Conservation (phyloP, 306 rosid species). For the Pachyrhizus erosus region DNA sequence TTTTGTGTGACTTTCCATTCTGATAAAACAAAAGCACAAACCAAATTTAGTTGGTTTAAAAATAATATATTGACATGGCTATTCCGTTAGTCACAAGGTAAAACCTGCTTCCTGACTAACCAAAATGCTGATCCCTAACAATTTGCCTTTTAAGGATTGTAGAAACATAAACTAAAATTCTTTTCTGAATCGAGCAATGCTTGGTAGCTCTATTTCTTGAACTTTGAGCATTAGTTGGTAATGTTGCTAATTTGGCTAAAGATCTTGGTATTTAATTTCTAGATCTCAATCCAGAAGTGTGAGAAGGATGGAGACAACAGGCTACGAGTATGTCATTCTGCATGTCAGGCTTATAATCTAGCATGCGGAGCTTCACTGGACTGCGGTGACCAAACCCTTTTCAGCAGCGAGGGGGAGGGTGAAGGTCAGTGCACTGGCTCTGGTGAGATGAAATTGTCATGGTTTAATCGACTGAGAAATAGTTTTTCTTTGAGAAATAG, state of each 20-base stretch:
- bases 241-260: slow-evolving; percentile 34
- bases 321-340: slow-evolving; percentile 92
- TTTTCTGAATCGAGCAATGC: not conserved
- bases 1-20: slow-evolving; percentile 22
- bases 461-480: slow-evolving; percentile 63
- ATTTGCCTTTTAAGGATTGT: slow-evolving; percentile 11
- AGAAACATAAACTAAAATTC: slow-evolving; percentile 1
- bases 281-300: slow-evolving; percentile 96
- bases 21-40: slow-evolving; percentile 20
- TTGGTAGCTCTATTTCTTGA: slow-evolving; percentile 11
- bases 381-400: slow-evolving; percentile 92
- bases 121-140: not conserved
- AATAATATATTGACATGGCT: not conserved
- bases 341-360: slow-evolving; percentile 85
- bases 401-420: slow-evolving; percentile 78
- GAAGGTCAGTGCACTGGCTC: slow-evolving; percentile 94
- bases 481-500: slow-evolving; percentile 64
- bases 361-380: slow-evolving; percentile 98
- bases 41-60: slow-evolving; percentile 5
- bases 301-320: slow-evolving; percentile 93
- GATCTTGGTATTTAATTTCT: slow-evolving; percentile 36
- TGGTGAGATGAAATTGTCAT: slow-evolving; percentile 72
- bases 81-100: not conserved
- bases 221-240: slow-evolving; percentile 1
- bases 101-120: not conserved